phyloP scores from a whole-genome alignment of 2,329 filamentous ascomycete genomes.

The Epichloe uncinata region DNA sequence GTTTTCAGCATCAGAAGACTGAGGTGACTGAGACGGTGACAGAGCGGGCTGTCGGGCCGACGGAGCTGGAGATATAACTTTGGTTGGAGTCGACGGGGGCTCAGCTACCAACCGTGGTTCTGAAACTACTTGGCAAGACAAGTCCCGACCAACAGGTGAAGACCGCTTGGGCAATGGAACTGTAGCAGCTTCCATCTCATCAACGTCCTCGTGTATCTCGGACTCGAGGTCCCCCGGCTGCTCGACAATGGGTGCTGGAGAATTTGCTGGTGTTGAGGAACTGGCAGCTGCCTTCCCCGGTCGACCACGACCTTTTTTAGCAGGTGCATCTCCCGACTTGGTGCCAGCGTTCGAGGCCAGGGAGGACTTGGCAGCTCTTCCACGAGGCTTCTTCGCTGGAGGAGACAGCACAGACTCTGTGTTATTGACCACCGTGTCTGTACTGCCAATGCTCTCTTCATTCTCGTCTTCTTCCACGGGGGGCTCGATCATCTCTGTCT shows the following conservation, averaged over 20 bases:
- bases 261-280: background rate
- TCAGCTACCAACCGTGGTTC: conserved; percentile 9
- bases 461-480: conserved; percentile 11
- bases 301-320: conserved; percentile 18
- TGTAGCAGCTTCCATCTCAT: background rate
- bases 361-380: conserved; percentile 12
- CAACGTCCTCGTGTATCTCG: conserved; percentile 1
- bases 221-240: conserved; percentile 8
- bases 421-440: conserved; percentile 28
- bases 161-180: background rate
- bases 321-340: conserved; percentile 8
- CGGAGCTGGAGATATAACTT: conserved; percentile 29
- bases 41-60: conserved; percentile 39
- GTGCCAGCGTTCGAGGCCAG: conserved; percentile 8
- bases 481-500: conserved; percentile 7
- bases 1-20: conserved; percentile 72
- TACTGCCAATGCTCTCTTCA: conserved; percentile 24
- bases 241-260: background rate
- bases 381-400: conserved; percentile 15
- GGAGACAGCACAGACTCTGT: conserved; percentile 11
- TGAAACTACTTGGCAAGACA: background rate
- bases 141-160: background rate
- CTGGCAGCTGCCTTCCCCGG: conserved; percentile 13
- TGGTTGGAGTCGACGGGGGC: conserved; percentile 31
- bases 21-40: conserved; percentile 54